A percentile compares a stretch with the other conserved stretches of the same genome.
These are phyloP conservation scores for Tillandsia leiboldiana DNA, from an alignment of 176 grass and related monocot genomes.

Conservation along the genomic window DNA sequence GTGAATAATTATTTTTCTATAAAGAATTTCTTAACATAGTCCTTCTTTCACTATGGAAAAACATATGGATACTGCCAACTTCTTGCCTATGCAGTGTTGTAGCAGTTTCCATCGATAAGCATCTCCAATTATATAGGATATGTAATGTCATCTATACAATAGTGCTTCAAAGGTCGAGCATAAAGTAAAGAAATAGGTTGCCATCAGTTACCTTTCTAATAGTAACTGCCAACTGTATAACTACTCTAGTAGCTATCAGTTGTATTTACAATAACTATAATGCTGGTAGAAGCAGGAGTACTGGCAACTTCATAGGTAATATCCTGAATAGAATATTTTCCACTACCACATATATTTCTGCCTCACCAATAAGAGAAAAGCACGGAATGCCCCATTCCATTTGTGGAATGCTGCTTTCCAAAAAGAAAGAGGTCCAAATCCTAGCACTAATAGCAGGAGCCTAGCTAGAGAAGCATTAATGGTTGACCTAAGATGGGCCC, in stretches of 20 bases:
- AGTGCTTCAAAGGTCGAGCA: too few species aligned
- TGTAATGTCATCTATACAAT: too few species aligned
- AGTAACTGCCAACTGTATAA: neutral
- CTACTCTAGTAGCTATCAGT: neutral
- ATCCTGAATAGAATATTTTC: conserved; percentile 1
- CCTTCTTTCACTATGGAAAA: too few species aligned
- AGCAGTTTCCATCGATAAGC: too few species aligned
- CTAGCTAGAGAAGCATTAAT: neutral
- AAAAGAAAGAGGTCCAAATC: neutral
- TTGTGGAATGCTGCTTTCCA: neutral
- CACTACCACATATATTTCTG: neutral
- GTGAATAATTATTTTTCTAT: too few species aligned
- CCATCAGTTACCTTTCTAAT: too few species aligned
- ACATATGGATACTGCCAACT: too few species aligned
- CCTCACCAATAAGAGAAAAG: neutral
- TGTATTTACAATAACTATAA: neutral
- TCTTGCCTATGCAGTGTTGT: too few species aligned
- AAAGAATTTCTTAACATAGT: too few species aligned
- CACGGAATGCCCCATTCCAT: neutral
- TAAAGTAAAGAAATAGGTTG: too few species aligned
- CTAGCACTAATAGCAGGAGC: neutral
- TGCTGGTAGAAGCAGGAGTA: neutral
- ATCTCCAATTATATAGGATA: too few species aligned
- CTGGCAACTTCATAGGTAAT: too few species aligned
- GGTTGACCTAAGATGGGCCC: neutral